phyloP scores from a whole-genome alignment of 108 stramenopile genomes.

The Nitzschia sp. region DNA sequence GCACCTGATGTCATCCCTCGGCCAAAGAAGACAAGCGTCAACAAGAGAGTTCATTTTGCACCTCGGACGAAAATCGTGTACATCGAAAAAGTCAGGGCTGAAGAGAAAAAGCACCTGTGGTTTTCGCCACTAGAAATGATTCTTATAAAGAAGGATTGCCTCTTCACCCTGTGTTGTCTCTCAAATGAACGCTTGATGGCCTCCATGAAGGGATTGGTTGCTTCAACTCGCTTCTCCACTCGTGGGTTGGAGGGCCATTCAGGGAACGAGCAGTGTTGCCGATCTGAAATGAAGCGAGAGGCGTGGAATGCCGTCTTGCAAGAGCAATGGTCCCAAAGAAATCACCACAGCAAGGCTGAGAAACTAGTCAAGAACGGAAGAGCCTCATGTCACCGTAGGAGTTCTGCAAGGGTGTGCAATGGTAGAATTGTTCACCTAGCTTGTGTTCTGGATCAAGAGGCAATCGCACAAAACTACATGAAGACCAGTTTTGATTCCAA shows the following conservation, averaged over 20 bases:
- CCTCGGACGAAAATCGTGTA: not conserved
- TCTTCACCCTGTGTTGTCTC: not conserved
- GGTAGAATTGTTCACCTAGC: not conserved
- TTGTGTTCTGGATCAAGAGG: not conserved
- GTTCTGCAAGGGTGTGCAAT: no score
- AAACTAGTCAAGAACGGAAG: not conserved
- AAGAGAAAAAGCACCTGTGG: not conserved
- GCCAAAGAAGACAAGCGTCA: no score
- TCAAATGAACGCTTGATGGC: not conserved
- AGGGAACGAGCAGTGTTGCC: not conserved
- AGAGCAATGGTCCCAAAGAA: not conserved
- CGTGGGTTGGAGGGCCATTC: slow-evolving; percentile 6
- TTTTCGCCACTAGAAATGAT: slow-evolving; percentile 1
- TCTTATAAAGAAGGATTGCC: slow-evolving; percentile 1
- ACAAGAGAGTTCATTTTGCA: slow-evolving; percentile 7
- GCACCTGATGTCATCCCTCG: no score
- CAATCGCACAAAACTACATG: not conserved
- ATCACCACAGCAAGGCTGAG: not conserved
- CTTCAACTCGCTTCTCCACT: not conserved
- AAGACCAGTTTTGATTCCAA: not conserved
- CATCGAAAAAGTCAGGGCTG: not conserved
- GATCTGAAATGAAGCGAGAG: not conserved
- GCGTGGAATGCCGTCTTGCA: not conserved
- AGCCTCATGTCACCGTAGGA: no score
- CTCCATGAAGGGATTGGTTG: not conserved